Conservation (phyloP, 352 stramenopile genomes). For the Lagenidium giganteum region DNA sequence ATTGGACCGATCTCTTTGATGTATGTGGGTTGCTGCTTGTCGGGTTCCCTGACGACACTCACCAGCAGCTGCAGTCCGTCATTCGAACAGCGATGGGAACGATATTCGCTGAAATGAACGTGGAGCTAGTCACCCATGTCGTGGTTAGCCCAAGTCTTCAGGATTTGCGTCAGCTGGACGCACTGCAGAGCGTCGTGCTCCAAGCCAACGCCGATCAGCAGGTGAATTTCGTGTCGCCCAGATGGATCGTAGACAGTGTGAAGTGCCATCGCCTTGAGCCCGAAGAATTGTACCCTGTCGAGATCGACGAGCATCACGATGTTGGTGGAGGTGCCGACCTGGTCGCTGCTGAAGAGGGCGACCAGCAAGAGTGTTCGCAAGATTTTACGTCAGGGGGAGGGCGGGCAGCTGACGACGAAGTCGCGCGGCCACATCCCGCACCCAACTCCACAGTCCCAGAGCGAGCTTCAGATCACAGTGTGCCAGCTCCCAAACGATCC, state of each 20-base stretch:
- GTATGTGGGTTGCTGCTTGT: constrained; percentile 55
- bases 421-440: not conserved
- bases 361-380: not conserved
- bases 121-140: constrained; percentile 60
- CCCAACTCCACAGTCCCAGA: not conserved
- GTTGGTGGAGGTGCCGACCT: too few species aligned
- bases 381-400: not conserved
- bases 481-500: not conserved
- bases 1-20: constrained; percentile 62
- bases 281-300: constrained; percentile 61
- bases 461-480: not conserved
- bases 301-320: constrained; percentile 33
- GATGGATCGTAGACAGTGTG: constrained; percentile 62
- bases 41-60: constrained; percentile 40
- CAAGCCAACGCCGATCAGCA: constrained; percentile 18
- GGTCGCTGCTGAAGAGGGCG: too few species aligned
- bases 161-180: constrained; percentile 24
- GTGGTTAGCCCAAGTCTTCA: constrained; percentile 49
- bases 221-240: constrained; percentile 50
- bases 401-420: not conserved
- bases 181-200: constrained; percentile 26
- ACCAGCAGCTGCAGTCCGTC: constrained; percentile 32
- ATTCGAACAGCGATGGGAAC: constrained; percentile 67
- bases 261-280: constrained; percentile 42
- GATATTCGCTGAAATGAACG: constrained; percentile 54